These are phyloP conservation scores for Gracilaria domingensis DNA, from an alignment of 23 red algal genomes.

Conservation along the genomic window DNA sequence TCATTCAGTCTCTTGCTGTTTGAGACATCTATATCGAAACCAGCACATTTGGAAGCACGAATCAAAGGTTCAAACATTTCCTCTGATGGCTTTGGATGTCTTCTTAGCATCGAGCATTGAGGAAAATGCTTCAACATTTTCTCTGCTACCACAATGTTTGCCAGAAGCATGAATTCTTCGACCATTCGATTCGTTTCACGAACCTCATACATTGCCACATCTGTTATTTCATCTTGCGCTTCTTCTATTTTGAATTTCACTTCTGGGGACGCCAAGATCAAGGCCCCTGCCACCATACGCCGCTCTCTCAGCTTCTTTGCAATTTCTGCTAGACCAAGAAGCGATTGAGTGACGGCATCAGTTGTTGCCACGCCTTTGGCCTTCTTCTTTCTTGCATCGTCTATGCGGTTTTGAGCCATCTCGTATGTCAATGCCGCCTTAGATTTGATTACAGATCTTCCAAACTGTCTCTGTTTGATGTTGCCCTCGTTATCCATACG, in stretches of 20 bases:
- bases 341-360: constrained; percentile 57
- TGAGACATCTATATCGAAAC: constrained; percentile 88
- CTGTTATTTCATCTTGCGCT: constrained; percentile 74
- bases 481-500: constrained; percentile 79
- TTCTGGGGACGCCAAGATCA: constrained; percentile 93
- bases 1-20: constrained; percentile 84
- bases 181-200: constrained; percentile 94
- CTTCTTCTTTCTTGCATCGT: constrained; percentile 59
- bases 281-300: constrained; percentile 88
- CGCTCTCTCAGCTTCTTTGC: constrained; percentile 70
- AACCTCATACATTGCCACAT: constrained; percentile 74
- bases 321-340: constrained; percentile 77
- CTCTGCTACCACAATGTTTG: constrained; percentile 91
- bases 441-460: constrained; percentile 89
- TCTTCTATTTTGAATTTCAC: constrained; percentile 92
- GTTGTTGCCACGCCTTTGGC: constrained; percentile 33
- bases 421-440: constrained; percentile 93
- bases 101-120: constrained; percentile 81
- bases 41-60: constrained; percentile 66
- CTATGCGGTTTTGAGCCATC: constrained; percentile 84
- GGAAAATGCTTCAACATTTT: constrained; percentile 86
- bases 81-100: constrained; percentile 86
- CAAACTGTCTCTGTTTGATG: constrained; percentile 73
- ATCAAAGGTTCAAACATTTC: constrained; percentile 96
- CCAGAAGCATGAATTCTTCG: constrained; percentile 99